A percentile compares a stretch with the other conserved stretches of the same genome.
phyloP scores from a whole-genome alignment of 225 moss, liverwort and hornwort genomes.

The Climacium dendroides region DNA sequence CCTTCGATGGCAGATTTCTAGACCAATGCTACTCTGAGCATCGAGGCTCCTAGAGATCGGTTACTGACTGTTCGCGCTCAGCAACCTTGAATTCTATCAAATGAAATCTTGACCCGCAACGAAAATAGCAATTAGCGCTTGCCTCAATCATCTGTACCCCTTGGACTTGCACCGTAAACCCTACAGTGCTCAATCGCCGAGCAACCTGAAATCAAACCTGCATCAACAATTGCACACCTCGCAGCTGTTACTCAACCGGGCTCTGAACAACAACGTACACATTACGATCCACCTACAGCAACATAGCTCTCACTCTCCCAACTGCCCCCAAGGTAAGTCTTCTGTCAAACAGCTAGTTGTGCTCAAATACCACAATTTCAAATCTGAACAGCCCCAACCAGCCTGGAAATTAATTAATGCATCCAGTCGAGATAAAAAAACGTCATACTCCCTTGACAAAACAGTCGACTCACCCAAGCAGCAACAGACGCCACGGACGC shows the following conservation, averaged over 20 bases:
- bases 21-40: neutral
- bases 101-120: no score
- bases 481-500: neutral
- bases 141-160: neutral
- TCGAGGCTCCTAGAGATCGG: neutral
- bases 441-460: neutral
- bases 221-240: neutral
- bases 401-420: neutral
- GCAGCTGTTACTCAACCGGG: neutral
- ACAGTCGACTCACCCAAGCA: neutral
- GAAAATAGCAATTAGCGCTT: neutral
- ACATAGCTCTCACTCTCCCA: neutral
- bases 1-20: neutral
- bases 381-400: neutral
- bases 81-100: no score
- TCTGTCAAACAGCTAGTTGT: neutral
- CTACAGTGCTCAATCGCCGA: neutral
- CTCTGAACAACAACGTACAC: neutral
- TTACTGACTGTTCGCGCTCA: neutral
- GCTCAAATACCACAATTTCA: neutral
- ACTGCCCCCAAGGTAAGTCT: neutral
- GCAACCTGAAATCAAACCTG: neutral
- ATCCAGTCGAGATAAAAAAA: neutral
- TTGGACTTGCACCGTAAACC: neutral
- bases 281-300: neutral